These are phyloP conservation scores for Mariannaea elegans DNA, from an alignment of 2,329 filamentous ascomycete species.

Conservation along the genomic window DNA sequence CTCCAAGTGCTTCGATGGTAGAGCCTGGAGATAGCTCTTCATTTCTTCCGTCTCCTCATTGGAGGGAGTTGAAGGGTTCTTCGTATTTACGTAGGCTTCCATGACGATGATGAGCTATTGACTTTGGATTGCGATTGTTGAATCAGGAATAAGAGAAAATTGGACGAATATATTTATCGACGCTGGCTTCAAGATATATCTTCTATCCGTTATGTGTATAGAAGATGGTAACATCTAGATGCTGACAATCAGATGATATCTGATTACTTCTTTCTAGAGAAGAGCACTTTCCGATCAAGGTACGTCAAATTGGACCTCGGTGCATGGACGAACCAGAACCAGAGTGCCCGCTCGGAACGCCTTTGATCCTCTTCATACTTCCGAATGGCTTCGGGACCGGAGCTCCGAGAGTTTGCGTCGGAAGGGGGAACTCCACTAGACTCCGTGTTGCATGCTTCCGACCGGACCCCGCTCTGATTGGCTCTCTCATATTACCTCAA, in stretches of 20 bases:
- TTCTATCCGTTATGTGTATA: background rate
- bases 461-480: constrained; percentile 33
- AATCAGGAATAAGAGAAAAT: background rate
- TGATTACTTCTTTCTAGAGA: too few species aligned
- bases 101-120: constrained; percentile 22
- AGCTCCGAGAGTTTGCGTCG: background rate
- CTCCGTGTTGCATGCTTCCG: constrained; percentile 33
- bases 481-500: background rate
- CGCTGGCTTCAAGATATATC: background rate
- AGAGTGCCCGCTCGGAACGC: background rate
- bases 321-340: too few species aligned
- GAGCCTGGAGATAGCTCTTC: constrained; percentile 40
- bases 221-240: background rate
- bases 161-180: background rate
- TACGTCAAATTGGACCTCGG: background rate
- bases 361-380: background rate
- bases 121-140: background rate
- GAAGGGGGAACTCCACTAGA: background rate
- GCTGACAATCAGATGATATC: too few species aligned
- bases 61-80: background rate
- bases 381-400: background rate
- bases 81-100: constrained; percentile 22
- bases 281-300: background rate
- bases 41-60: constrained; percentile 36
- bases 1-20: constrained; percentile 44